These are phyloP conservation scores for Rhododendron molle DNA, from an alignment of 148 eudicot genomes.

Conservation along the genomic window DNA sequence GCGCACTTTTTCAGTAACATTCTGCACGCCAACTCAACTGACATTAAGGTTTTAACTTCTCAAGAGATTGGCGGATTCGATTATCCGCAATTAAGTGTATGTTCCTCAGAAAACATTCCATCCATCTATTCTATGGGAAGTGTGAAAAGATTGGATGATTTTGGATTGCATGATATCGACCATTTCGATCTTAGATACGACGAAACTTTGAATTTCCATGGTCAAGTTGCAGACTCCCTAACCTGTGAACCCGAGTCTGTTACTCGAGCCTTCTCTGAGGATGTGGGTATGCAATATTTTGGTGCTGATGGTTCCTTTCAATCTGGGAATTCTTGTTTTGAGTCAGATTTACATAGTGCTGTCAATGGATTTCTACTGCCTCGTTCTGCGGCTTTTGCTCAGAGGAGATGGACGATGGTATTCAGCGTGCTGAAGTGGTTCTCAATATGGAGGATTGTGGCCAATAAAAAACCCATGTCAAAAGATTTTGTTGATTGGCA, in stretches of 20 bases:
- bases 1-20: slow-evolving; percentile 23
- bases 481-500: slow-evolving; percentile 2
- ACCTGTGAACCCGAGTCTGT: slow-evolving; percentile 42
- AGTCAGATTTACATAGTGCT: slow-evolving; percentile 34
- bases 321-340: slow-evolving; percentile 30
- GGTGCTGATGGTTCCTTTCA: slow-evolving; percentile 41
- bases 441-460: slow-evolving; percentile 35
- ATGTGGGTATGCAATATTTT: slow-evolving; percentile 43
- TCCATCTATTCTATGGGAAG: slow-evolving; percentile 57
- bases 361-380: slow-evolving; percentile 32
- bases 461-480: slow-evolving; percentile 23
- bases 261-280: slow-evolving; percentile 35
- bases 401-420: slow-evolving; percentile 61
- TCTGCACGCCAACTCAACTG: slow-evolving; percentile 26
- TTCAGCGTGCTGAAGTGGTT: slow-evolving; percentile 45
- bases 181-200: slow-evolving; percentile 41
- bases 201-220: slow-evolving; percentile 36
- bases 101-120: slow-evolving; percentile 55
- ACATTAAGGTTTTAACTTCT: slow-evolving; percentile 28
- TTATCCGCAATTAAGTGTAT: slow-evolving; percentile 29
- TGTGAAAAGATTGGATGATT: slow-evolving; percentile 50
- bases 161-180: slow-evolving; percentile 36
- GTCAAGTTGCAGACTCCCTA: slow-evolving; percentile 30
- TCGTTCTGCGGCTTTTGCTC: slow-evolving; percentile 31
- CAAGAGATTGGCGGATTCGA: slow-evolving; percentile 25